Evolutionary conservation across 352 stramenopile genomes (phyloP).

Genomic region (Globisporangium camurandrum): DNA sequence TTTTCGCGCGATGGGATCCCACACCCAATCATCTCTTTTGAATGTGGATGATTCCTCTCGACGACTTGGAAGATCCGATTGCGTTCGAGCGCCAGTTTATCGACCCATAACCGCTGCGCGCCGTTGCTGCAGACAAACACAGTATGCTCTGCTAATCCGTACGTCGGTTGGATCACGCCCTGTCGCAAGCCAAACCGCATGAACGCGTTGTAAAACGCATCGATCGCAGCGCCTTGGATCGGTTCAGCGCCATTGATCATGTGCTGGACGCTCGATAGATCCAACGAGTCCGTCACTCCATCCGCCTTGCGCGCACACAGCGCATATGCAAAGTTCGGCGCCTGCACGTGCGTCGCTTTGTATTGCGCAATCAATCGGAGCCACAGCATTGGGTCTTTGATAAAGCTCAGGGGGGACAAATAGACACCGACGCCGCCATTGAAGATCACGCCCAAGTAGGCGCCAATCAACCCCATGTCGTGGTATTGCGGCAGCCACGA

Average conservation of each 20-base stretch:
- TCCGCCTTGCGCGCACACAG: slow-evolving; percentile 93
- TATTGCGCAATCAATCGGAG: slow-evolving; percentile 87
- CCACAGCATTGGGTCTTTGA: slow-evolving; percentile 95
- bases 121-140: slow-evolving; percentile 97
- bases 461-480: slow-evolving; percentile 99
- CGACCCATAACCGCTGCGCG: slow-evolving; percentile 80
- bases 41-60: too few relatives aligned
- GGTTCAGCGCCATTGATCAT: slow-evolving; percentile 99
- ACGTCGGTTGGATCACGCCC: slow-evolving; percentile 94
- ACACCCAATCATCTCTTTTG: slow-evolving; percentile 91
- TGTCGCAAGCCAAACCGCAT: slow-evolving; percentile 72
- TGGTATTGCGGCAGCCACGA: slow-evolving; percentile 99
- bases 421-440: slow-evolving; percentile 93
- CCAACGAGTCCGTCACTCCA: slow-evolving; percentile 34
- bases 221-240: slow-evolving; percentile 85
- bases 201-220: slow-evolving; percentile 89
- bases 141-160: slow-evolving; percentile 99
- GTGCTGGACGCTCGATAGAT: slow-evolving; percentile 92
- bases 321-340: slow-evolving; percentile 98
- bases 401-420: slow-evolving; percentile 96
- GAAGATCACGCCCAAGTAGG: slow-evolving; percentile 77
- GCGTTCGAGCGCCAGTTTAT: slow-evolving; percentile 87
- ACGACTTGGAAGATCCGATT: slow-evolving; percentile 58
- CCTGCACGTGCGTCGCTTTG: slow-evolving; percentile 94
- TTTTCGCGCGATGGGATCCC: slow-evolving; percentile 79